Conservation (phyloP, 2,329 filamentous ascomycete species). For the Fusarium zealandicum region DNA sequence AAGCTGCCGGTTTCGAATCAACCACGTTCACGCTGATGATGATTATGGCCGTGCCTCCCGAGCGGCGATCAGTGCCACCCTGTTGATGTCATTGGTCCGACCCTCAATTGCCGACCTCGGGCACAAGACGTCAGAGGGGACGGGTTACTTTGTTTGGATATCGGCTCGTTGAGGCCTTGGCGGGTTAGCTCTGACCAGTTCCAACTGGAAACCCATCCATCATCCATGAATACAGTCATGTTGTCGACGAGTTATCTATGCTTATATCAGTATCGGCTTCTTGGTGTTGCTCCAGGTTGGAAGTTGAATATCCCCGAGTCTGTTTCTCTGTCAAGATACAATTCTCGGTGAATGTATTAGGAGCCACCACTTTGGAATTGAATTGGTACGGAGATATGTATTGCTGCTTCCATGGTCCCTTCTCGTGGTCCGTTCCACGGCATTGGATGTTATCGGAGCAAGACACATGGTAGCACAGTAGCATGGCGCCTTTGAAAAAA, state of each 20-base stretch:
- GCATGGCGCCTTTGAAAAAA: neutral
- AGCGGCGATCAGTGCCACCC: conserved; percentile 3
- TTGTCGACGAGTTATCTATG: no score
- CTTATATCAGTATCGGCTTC: no score
- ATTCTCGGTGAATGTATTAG: no score
- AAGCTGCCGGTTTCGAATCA: conserved; percentile 1
- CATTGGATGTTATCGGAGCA: conserved; percentile 3
- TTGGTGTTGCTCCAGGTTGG: no score
- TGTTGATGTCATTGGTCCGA: conserved; percentile 22
- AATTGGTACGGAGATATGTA: no score
- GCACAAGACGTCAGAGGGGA: conserved; percentile 12
- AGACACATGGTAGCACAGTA: neutral
- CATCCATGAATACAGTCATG: no score
- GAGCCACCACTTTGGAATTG: no score
- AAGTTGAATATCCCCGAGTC: no score
- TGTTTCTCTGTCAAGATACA: no score
- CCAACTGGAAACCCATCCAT: no score
- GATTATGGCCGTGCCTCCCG: neutral
- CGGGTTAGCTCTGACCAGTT: no score
- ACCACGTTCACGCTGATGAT: conserved; percentile 19
- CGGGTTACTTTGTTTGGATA: neutral
- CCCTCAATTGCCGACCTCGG: neutral
- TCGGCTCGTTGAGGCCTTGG: neutral
- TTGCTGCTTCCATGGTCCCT: neutral
- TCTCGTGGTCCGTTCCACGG: conserved; percentile 4